phyloP scores from a whole-genome alignment of 345 rosid genomes.

The Gossypium ekmanianum region DNA sequence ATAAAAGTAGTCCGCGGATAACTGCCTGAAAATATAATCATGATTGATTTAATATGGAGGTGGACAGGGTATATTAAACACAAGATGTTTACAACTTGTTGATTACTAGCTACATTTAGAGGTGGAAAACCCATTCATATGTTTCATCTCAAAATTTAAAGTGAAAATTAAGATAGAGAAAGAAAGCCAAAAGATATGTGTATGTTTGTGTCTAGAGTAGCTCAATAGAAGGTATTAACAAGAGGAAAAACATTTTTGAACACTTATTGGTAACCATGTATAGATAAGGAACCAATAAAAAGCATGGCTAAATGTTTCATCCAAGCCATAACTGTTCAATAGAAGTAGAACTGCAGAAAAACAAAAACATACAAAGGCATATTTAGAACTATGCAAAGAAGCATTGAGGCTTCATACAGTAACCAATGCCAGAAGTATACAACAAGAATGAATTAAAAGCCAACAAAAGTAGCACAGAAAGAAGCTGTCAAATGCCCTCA shows the following conservation, averaged over 20 bases:
- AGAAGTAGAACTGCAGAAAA: neutral
- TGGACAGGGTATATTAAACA: neutral
- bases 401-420: neutral
- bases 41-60: neutral
- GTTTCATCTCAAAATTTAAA: neutral
- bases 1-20: constrained; percentile 65
- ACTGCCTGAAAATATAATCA: constrained; percentile 51
- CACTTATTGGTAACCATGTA: neutral
- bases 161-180: neutral
- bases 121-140: neutral
- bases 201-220: neutral
- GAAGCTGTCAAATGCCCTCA: neutral
- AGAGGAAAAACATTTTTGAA: neutral
- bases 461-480: neutral
- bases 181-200: neutral
- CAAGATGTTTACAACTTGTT: neutral
- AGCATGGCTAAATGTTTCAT: neutral
- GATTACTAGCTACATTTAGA: neutral
- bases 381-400: neutral
- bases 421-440: neutral
- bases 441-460: neutral
- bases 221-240: neutral
- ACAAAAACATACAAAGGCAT: neutral
- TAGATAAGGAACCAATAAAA: neutral
- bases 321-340: neutral